Percentiles rank a stretch among this genome's conserved stretches.
These are phyloP conservation scores for Dactylella cylindrospora DNA, from an alignment of 2,329 filamentous ascomycete genomes.

Conservation along the genomic window DNA sequence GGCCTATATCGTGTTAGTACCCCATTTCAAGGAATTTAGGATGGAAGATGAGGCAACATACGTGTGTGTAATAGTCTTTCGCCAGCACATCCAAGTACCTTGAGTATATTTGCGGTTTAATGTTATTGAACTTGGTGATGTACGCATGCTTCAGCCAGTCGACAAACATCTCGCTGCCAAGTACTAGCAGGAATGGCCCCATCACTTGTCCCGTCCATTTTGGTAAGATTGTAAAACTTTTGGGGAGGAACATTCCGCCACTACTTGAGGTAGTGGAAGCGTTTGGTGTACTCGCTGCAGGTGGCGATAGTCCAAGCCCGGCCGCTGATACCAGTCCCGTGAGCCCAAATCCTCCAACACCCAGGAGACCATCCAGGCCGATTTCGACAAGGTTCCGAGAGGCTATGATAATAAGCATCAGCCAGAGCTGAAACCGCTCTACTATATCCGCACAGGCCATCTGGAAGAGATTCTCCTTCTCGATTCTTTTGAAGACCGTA, in stretches of 20 bases:
- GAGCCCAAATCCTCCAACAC: slow-evolving; percentile 51
- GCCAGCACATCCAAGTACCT: slow-evolving; percentile 89
- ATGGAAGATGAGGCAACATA: slow-evolving; percentile 53
- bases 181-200: slow-evolving; percentile 87
- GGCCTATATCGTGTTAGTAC: slow-evolving; percentile 59
- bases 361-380: slow-evolving; percentile 68
- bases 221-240: slow-evolving; percentile 86
- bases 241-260: slow-evolving; percentile 61
- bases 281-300: slow-evolving; percentile 48
- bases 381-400: slow-evolving; percentile 96
- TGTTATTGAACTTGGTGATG: slow-evolving; percentile 98
- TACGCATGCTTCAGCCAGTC: slow-evolving; percentile 98
- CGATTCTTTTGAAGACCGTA: slow-evolving; percentile 97
- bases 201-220: slow-evolving; percentile 85
- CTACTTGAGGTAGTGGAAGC: slow-evolving; percentile 54
- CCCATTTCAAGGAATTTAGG: not conserved
- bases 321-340: slow-evolving; percentile 49
- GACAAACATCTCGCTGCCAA: slow-evolving; percentile 94
- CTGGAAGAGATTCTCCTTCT: slow-evolving; percentile 97
- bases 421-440: slow-evolving; percentile 94
- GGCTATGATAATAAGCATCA: slow-evolving; percentile 95
- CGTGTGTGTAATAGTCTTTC: slow-evolving; percentile 97
- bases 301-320: slow-evolving; percentile 12
- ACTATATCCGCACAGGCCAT: slow-evolving; percentile 95
- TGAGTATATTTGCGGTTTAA: slow-evolving; percentile 83